phyloP scores from a whole-genome alignment of 2,329 filamentous ascomycete genomes.

The Trichothecium sympodiale region DNA sequence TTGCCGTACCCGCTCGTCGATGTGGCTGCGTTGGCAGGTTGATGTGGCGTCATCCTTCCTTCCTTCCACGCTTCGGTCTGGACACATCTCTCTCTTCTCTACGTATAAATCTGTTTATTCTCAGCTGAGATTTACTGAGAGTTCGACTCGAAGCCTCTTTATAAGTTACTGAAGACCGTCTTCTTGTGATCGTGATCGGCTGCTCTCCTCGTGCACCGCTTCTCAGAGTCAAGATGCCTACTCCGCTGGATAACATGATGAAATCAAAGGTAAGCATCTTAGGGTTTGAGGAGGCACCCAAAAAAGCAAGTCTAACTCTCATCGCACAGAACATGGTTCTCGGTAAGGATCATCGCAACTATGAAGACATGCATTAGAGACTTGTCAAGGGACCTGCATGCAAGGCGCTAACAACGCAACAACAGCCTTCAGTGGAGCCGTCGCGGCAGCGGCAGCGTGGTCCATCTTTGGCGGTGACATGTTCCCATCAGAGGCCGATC shows the following conservation, averaged over 20 bases:
- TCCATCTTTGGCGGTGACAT: conserved; percentile 77
- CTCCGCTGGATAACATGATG: conserved; percentile 55
- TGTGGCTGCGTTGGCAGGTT: too few species aligned
- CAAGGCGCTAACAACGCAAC: neutral
- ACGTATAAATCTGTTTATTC: too few species aligned
- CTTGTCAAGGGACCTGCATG: conserved; percentile 1
- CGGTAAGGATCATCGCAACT: conserved; percentile 33
- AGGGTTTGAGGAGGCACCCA: too few species aligned
- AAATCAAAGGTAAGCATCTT: conserved; percentile 50
- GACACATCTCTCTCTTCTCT: neutral
- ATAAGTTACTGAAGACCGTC: too few species aligned
- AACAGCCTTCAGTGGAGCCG: conserved; percentile 67
- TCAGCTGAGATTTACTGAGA: neutral
- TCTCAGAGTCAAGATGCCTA: conserved; percentile 44
- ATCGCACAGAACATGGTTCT: conserved; percentile 52
- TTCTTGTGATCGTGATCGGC: too few species aligned
- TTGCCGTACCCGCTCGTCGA: neutral
- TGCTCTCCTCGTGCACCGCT: too few species aligned
- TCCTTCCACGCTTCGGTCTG: too few species aligned
- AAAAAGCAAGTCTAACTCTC: conserved; percentile 4
- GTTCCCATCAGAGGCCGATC: conserved; percentile 65
- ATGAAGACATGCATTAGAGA: neutral
- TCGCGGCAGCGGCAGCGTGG: conserved; percentile 74
- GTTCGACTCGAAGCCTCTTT: neutral
- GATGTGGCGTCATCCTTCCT: conserved; percentile 4